Conservation (phyloP, 2,329 filamentous ascomycete genomes). For the Hymenoscyphus scutula region DNA sequence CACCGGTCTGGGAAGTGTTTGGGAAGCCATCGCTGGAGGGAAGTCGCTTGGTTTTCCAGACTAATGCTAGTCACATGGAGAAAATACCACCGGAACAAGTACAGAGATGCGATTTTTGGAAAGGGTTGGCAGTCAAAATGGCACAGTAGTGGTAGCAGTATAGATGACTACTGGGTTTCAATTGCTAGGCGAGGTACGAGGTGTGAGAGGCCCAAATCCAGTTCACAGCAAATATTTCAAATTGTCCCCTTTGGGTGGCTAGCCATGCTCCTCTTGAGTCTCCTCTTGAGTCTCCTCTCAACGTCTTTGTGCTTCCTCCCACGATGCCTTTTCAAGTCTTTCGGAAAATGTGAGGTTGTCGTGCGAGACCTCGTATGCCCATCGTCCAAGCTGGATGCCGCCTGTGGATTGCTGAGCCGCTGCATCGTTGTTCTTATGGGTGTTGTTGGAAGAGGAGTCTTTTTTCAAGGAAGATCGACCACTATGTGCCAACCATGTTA, state of each 20-base stretch:
- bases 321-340: conserved; percentile 18
- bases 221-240: too few species aligned
- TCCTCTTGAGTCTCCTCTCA: background rate
- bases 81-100: conserved; percentile 24
- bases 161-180: background rate
- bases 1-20: conserved; percentile 35
- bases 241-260: background rate
- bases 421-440: background rate
- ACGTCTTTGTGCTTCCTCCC: conserved; percentile 3
- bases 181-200: background rate
- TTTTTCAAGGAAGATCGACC: background rate
- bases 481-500: background rate
- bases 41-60: conserved; percentile 30
- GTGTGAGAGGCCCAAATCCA: too few species aligned
- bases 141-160: conserved; percentile 16
- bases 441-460: background rate
- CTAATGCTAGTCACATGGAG: conserved; percentile 33
- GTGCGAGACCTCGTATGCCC: conserved; percentile 13
- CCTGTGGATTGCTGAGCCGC: background rate
- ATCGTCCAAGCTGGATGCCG: conserved; percentile 10
- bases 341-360: conserved; percentile 16
- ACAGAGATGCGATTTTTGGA: conserved; percentile 33
- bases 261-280: background rate
- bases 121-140: conserved; percentile 22
- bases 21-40: conserved; percentile 21